Evolutionary conservation across 768 basidiomycete species (phyloP).

Genomic region (Asterophora parasitica): DNA sequence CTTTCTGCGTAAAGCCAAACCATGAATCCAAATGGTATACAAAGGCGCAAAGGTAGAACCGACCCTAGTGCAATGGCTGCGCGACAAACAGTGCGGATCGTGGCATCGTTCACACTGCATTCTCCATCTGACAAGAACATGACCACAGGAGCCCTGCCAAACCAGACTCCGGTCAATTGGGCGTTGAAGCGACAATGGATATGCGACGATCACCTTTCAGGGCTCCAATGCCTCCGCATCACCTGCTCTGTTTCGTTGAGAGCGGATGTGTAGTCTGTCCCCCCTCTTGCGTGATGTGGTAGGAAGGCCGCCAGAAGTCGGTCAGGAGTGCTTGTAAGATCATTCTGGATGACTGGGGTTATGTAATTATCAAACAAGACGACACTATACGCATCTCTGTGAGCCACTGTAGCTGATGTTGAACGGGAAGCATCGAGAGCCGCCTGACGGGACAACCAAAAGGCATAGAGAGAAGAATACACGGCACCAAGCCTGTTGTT

Average conservation of each 20-base stretch:
- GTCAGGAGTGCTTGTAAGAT: slow-evolving; percentile 41
- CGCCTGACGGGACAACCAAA: slow-evolving; percentile 50
- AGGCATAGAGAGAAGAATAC: slow-evolving; percentile 47
- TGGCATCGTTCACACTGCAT: slow-evolving; percentile 31
- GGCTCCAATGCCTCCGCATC: slow-evolving; percentile 47
- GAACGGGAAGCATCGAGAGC: slow-evolving; percentile 22
- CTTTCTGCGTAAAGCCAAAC: slow-evolving; percentile 31
- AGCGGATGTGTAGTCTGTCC: slow-evolving; percentile 43
- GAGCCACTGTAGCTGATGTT: slow-evolving; percentile 19
- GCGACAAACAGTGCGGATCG: slow-evolving; percentile 37
- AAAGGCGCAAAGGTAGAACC: not conserved
- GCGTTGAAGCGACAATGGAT: not conserved
- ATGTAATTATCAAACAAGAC: slow-evolving; percentile 36
- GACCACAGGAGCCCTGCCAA: slow-evolving; percentile 40
- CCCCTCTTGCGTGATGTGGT: slow-evolving; percentile 20
- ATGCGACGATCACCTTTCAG: slow-evolving; percentile 34
- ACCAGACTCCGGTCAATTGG: not conserved
- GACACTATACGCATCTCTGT: slow-evolving; percentile 54
- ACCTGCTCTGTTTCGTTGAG: slow-evolving; percentile 27
- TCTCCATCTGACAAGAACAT: slow-evolving; percentile 57
- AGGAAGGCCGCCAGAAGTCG: slow-evolving; percentile 38
- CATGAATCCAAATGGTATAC: not conserved
- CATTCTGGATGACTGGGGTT: slow-evolving; percentile 32
- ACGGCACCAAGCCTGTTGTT: slow-evolving; percentile 57
- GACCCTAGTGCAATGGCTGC: slow-evolving; percentile 42